A percentile compares a stretch with the other conserved stretches of the same genome.
Evolutionary conservation across 208 protist species (phyloP).

Genomic region (Trypanosoma melophagium): DNA sequence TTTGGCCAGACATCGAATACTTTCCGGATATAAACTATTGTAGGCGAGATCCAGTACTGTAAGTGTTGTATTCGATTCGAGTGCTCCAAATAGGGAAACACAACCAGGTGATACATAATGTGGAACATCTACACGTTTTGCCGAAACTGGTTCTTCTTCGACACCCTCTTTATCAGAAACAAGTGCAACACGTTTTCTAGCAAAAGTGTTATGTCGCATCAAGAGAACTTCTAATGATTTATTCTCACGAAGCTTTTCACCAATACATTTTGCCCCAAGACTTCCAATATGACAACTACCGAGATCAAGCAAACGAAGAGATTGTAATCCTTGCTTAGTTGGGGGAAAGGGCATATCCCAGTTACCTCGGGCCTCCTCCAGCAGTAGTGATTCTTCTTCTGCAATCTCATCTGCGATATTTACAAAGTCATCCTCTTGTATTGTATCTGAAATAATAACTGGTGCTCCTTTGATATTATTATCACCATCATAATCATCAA

Average conservation of each 20-base stretch:
- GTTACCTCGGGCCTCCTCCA: slow-evolving; percentile 19
- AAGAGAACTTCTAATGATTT: slow-evolving; percentile 58
- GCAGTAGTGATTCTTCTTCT: slow-evolving; percentile 24
- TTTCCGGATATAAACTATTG: slow-evolving; percentile 50
- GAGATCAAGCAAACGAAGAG: slow-evolving; percentile 64
- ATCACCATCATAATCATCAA: slow-evolving; percentile 15
- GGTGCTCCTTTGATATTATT: slow-evolving; percentile 19
- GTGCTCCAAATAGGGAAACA: slow-evolving; percentile 37
- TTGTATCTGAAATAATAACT: slow-evolving; percentile 26
- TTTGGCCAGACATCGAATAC: slow-evolving; percentile 39
- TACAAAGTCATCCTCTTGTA: slow-evolving; percentile 10
- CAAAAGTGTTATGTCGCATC: slow-evolving; percentile 72
- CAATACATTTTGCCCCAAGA: slow-evolving; percentile 51
- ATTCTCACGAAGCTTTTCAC: slow-evolving; percentile 49
- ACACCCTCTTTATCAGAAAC: slow-evolving; percentile 8
- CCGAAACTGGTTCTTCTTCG: slow-evolving; percentile 24
- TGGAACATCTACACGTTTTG: slow-evolving; percentile 33
- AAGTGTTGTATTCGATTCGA: slow-evolving; percentile 54
- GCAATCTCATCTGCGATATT: slow-evolving; percentile 27
- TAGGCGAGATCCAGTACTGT: slow-evolving; percentile 66
- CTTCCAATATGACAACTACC: slow-evolving; percentile 64
- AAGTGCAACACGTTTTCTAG: slow-evolving; percentile 25
- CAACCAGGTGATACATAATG: slow-evolving; percentile 48
- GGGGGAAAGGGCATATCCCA: slow-evolving; percentile 33
- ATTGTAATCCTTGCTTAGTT: slow-evolving; percentile 58